These are phyloP conservation scores for Penstemon newberryi DNA, from an alignment of 257 asterid genomes.

Conservation along the genomic window DNA sequence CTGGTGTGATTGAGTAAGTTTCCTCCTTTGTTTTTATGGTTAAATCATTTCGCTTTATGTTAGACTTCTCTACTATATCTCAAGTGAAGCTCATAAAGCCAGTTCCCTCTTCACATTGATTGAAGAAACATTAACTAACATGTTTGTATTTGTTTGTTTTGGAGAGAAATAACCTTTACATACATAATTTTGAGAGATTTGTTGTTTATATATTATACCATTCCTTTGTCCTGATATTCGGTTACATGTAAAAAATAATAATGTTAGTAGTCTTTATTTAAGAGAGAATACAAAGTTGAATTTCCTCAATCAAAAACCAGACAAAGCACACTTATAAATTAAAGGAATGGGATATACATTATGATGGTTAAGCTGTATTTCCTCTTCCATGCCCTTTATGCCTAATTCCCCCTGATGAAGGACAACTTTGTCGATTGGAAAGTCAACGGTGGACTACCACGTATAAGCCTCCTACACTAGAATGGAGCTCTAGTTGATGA, in stretches of 20 bases:
- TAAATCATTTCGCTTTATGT: not conserved
- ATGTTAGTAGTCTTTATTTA: not conserved
- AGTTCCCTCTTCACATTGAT: not conserved
- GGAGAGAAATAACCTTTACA: not conserved
- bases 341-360: not conserved
- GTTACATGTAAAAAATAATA: not conserved
- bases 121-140: not conserved
- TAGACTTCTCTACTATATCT: not conserved
- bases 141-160: slow-evolving; percentile 1
- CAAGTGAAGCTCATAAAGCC: slow-evolving; percentile 1
- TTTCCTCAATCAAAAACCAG: not conserved
- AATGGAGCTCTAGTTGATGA: too few relatives aligned
- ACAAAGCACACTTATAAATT: not conserved
- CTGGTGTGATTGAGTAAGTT: slow-evolving; percentile 73
- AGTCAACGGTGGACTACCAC: too few relatives aligned
- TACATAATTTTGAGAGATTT: not conserved
- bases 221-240: not conserved
- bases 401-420: not conserved
- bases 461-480: too few relatives aligned
- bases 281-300: not conserved
- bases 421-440: too few relatives aligned
- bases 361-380: not conserved
- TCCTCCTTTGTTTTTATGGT: slow-evolving; percentile 9
- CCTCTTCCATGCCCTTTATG: not conserved
- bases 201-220: too few relatives aligned